Evolutionary conservation across 208 protist genomes (phyloP), one percentile per base, ranked within the genome.

Genomic region (Crithidia fasciculata): DNA sequence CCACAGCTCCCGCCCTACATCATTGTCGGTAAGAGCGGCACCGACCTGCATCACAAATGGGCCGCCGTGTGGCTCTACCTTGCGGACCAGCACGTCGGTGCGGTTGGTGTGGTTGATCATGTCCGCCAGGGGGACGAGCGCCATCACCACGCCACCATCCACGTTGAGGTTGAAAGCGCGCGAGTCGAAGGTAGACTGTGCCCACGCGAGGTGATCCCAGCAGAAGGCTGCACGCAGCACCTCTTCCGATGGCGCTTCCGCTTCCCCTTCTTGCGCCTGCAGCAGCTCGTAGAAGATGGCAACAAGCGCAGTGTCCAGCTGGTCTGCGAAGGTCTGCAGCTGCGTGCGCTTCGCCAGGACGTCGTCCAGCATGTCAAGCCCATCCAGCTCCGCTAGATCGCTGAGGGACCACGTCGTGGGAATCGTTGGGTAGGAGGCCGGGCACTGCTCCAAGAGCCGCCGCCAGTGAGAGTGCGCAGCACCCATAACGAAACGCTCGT

Each of bases 101-200:
- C 66, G 80, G 64, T 94, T 95, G 49, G 70, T 52, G 80, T 97
- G 94, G 73, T 97, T 97, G 44, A 97, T 87, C 91, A 96, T 96
- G 72, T 97, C 94, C 3, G 94, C 94, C 39, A 85, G 37, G 0
- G 92, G 94, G 43, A 96, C 88, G 19, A 97, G 77, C 9, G 89
- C 80, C 55, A 96, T 74, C 6, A 89, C 81, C 0, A 88, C 80
- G 28, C 63, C 45, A 16, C 85, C 88, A 62, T 97, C 92, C 2
- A 96, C 70, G 76, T 94, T 93, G 13, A 97, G 81, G 69, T 92
- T 89, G 81, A 97, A 97, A 50, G 91, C 92, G 62, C 94, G 86
- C 18, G 90, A 96, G 72, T 97, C 91, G 80, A 97, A 96, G 37
- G 85, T 92, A 37, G 89, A 90, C 47, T 90, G 83, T 2, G 91